Conservation (phyloP, 805 yeast species). For the Isabelozyma gotoi region DNA sequence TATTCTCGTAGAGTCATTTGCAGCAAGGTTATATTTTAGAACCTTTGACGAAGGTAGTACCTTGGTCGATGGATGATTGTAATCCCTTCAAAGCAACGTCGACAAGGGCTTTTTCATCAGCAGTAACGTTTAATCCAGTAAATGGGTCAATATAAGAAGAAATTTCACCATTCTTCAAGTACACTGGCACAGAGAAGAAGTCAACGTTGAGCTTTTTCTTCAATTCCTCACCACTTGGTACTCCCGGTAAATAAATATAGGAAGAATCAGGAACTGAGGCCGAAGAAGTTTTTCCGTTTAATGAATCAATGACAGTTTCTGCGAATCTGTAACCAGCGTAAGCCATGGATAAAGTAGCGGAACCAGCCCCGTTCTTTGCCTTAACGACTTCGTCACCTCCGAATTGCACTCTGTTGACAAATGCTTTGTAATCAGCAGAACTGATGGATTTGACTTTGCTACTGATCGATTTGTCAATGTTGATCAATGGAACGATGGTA, state of each 20-base stretch:
- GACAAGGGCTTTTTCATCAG: slow-evolving; percentile 32
- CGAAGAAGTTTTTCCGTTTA: slow-evolving; percentile 14
- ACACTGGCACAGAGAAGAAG: slow-evolving; percentile 51
- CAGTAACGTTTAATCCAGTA: slow-evolving; percentile 25
- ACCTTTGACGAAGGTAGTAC: slow-evolving; percentile 37
- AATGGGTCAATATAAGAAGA: slow-evolving; percentile 36
- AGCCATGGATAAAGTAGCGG: slow-evolving; percentile 96
- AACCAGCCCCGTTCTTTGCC: slow-evolving; percentile 93
- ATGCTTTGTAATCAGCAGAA: slow-evolving; percentile 19
- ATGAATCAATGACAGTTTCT: slow-evolving; percentile 44
- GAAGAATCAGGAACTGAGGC: slow-evolving; percentile 43
- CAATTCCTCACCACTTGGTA: slow-evolving; percentile 47
- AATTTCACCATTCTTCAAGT: slow-evolving; percentile 37
- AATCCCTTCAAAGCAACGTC: slow-evolving; percentile 40
- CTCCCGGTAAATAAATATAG: slow-evolving; percentile 54
- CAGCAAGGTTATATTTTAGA: slow-evolving; percentile 27
- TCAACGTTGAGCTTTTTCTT: slow-evolving; percentile 35
- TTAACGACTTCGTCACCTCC: slow-evolving; percentile 97
- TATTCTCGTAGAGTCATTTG: too few species aligned
- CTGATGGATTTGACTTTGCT: slow-evolving; percentile 11
- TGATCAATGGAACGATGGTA: slow-evolving; percentile 42
- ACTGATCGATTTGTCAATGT: slow-evolving; percentile 13
- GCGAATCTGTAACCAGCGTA: slow-evolving; percentile 86
- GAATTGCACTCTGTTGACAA: slow-evolving; percentile 45
- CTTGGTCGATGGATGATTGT: slow-evolving; percentile 38